Percentiles rank a stretch among this genome's conserved stretches.
Evolutionary conservation across 2,329 filamentous ascomycete species (phyloP).

Genomic region (Drechslerella dactyloides): DNA sequence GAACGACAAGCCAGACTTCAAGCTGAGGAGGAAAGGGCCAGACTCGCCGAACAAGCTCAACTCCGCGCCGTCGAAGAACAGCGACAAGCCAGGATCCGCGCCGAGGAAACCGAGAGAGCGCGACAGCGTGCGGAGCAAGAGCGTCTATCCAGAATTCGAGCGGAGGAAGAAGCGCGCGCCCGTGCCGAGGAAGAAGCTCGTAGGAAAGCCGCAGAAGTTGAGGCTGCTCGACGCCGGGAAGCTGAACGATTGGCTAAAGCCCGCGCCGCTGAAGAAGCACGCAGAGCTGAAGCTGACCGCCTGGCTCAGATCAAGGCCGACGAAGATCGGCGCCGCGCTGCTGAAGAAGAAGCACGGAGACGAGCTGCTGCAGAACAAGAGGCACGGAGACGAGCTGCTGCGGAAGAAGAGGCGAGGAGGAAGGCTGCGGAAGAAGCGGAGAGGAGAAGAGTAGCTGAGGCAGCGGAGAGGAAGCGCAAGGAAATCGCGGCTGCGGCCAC

Average conservation of each 20-base stretch:
- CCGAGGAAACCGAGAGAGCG: constrained; percentile 17
- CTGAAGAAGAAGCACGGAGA: background rate
- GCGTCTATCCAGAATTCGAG: constrained; percentile 3
- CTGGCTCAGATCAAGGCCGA: background rate
- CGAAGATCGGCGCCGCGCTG: background rate
- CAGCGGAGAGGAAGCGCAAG: constrained; percentile 22
- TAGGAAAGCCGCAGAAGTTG: constrained; percentile 15
- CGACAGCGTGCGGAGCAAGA: constrained; percentile 23
- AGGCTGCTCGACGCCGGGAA: constrained; percentile 42
- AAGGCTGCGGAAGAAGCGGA: constrained; percentile 14
- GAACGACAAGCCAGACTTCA: constrained; percentile 21
- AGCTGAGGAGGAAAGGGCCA: constrained; percentile 23
- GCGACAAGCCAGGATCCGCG: constrained; percentile 13
- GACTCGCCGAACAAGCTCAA: constrained; percentile 27
- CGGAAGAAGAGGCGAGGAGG: constrained; percentile 16
- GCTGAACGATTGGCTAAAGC: constrained; percentile 22
- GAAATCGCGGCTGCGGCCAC: constrained; percentile 13
- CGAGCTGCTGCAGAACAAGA: constrained; percentile 22
- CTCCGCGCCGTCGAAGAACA: constrained; percentile 15
- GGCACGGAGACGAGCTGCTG: constrained; percentile 17
- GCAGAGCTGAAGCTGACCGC: constrained; percentile 9
- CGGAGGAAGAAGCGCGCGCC: constrained; percentile 8
- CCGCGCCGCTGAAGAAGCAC: constrained; percentile 24
- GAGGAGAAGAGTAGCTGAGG: constrained; percentile 7
- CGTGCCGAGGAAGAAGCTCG: constrained; percentile 44